A percentile compares a stretch with the other conserved stretches of the same genome.
These are phyloP conservation scores for Metschnikowia peoriensis DNA, from an alignment of 805 yeast species.

Conservation along the genomic window DNA sequence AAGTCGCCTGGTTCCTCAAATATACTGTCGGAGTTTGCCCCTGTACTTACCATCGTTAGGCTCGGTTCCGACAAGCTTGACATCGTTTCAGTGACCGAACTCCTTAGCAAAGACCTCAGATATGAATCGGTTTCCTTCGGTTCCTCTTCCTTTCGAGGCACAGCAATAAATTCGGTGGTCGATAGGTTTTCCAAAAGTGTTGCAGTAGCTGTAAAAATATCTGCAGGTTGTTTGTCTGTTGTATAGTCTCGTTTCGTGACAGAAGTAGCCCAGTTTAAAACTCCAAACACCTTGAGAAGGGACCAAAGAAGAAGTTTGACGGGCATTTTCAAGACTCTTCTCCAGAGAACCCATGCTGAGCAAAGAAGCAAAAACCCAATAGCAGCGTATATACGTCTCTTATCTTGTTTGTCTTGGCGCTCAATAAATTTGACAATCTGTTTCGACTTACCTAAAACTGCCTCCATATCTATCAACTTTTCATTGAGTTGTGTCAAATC, in stretches of 20 bases:
- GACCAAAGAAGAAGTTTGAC: constrained; percentile 47
- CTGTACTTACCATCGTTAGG: neutral
- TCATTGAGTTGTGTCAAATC: constrained; percentile 41
- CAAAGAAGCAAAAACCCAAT: constrained; percentile 45
- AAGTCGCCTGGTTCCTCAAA: neutral
- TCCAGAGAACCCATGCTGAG: constrained; percentile 50
- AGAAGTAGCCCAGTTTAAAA: constrained; percentile 13
- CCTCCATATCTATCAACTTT: constrained; percentile 40
- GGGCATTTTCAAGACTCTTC: constrained; percentile 47
- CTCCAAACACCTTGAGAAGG: constrained; percentile 34
- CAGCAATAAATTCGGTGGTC: neutral
- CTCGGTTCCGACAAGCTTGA: neutral
- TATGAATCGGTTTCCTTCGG: neutral
- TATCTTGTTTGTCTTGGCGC: constrained; percentile 49
- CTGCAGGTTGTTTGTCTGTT: neutral
- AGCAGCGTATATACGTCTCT: constrained; percentile 47
- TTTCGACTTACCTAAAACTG: constrained; percentile 40
- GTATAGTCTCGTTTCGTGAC: neutral
- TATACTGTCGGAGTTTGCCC: neutral
- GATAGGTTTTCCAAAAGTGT: neutral
- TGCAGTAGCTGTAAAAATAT: neutral
- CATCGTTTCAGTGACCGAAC: neutral
- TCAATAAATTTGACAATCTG: constrained; percentile 51
- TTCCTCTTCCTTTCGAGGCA: neutral
- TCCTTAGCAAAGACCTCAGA: neutral